Base-by-base conservation (phyloP, 23 red algal genomes). In the Gracilaria domingensis region DNA sequence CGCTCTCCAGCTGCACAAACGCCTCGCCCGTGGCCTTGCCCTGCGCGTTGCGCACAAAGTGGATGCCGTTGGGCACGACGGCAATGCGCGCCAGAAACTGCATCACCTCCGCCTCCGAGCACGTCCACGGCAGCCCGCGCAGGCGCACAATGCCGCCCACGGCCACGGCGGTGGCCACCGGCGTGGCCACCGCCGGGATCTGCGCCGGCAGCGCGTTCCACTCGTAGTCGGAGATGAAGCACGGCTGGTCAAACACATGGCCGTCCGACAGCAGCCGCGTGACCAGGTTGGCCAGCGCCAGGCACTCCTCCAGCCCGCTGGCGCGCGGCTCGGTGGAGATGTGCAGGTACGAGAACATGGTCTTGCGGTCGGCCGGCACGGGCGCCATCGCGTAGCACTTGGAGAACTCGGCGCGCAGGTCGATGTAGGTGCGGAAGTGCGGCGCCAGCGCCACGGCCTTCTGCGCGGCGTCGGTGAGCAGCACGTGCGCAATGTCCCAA, bases 91-190 rank as follows among this genome's bases (percentile, higher is more conserved):
- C 7, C 23, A 98, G 88, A 82, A 95, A 98, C 21, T 95, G 84
- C 50, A 66, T 40, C 42, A 98, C 81, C 35, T 98, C 97, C 34
- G 69, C 57, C 75, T 89, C 87, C 33, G 77, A 69, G 62, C 88
- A 91, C 25, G 93, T 84, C 97, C 97, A 98, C 51, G 97, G 97
- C 78, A 98, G 82, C 18, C 97, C 97, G 51, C 97, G 88, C 55
- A 98, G 73, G 18, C 97, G 89, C 51, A 98, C 88, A 35, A 98
- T 93, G 45, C 70, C 89, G 34, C 93, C 93, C 33, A 94, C 92
- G 16, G 93, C 93, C 28, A 94, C 75, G 28, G 90, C 97, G 20
- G 97, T 67, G 55, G 97, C 97, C 34, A 95, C 75, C 23, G 86
- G 62, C 20, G 64, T 80, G 54, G 97, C 97, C 35, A 88, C 78